Evolutionary conservation across 495 filamentous ascomycete genomes (phyloP), one percentile per base, ranked within the genome.

Genomic region (Aspergillus diversus): DNA sequence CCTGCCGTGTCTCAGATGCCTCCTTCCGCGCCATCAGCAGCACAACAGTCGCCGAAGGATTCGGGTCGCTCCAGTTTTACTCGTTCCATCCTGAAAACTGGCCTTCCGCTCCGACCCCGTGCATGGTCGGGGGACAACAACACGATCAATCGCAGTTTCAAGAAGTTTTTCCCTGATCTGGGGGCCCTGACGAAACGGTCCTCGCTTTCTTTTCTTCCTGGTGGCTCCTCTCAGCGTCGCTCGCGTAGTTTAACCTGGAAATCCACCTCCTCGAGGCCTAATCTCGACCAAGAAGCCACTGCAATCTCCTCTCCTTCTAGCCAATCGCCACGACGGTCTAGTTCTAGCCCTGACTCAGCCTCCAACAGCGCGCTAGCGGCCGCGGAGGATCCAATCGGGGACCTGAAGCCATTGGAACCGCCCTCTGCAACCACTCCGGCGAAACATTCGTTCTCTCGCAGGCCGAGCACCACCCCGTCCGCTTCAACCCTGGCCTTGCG

Each of bases 401-500:
- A 75, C 27, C 61, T 79, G 65, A 64, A 63, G 39, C 64, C 71
- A 51, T 53, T 80, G 55, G 64, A 72, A 67, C 15, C 53, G 1
- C 60, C 53, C 8, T 63, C 60, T 33, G 68, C 64, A 7, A 68
- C 60, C 31, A 73, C 68, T 3, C 68, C 68, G 4, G 75, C 73
- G 27, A 78, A 75, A 39, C 71, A 79, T 65, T 79, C 77, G 7
- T 78, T 70, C 46, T 43, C 64, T 0, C 55, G 66, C 49, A 66
- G 68, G 34, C 78, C 64, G 32, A 78, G 69, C 64, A 61, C 63
- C 34, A 58, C 59, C 16, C 58, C 69, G 2, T 55, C 67, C 7
- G 59, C 63, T 16, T 68, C 72, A n/a, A 75, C 70, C 27, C 72
- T 73, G 48, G 69, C 51, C 66, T 59, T 94, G 15, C 83, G 87